Evolutionary conservation across 2,329 filamentous ascomycete genomes (phyloP).

Genomic region (Colletotrichum simmondsii): DNA sequence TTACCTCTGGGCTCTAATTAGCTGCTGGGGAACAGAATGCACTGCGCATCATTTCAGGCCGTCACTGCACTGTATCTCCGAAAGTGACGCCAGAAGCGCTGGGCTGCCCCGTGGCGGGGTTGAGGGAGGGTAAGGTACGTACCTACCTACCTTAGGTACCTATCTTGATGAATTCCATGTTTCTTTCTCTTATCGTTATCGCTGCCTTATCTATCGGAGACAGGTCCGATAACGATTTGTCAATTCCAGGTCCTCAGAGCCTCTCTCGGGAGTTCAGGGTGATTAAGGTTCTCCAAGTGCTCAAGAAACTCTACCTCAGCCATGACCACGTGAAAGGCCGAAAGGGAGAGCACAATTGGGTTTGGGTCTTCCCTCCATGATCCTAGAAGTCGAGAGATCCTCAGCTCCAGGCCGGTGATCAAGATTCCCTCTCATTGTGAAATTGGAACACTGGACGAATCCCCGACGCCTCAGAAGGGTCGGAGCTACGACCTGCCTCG

Average conservation of each 20-base stretch:
- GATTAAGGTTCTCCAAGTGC: no score
- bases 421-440: not conserved
- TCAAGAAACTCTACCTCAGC: not conserved
- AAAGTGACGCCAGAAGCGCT: not conserved
- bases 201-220: not conserved
- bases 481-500: not conserved
- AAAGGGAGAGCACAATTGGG: not conserved
- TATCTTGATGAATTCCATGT: not conserved
- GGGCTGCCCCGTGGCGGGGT: not conserved
- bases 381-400: not conserved
- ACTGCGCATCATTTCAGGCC: constrained; percentile 1
- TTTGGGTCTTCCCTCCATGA: constrained; percentile 1
- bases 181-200: not conserved
- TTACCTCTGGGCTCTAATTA: not conserved
- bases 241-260: no score
- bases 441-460: not conserved
- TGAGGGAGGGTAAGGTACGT: no score
- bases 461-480: constrained; percentile 12
- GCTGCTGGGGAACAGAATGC: not conserved
- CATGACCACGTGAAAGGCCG: constrained; percentile 1
- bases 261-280: no score
- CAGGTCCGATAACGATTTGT: not conserved
- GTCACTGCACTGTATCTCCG: not conserved
- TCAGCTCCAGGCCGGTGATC: not conserved
- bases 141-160: not conserved